Base-by-base conservation (phyloP, 208 protist species). In the Acanthamoeba lenticulata region DNA sequence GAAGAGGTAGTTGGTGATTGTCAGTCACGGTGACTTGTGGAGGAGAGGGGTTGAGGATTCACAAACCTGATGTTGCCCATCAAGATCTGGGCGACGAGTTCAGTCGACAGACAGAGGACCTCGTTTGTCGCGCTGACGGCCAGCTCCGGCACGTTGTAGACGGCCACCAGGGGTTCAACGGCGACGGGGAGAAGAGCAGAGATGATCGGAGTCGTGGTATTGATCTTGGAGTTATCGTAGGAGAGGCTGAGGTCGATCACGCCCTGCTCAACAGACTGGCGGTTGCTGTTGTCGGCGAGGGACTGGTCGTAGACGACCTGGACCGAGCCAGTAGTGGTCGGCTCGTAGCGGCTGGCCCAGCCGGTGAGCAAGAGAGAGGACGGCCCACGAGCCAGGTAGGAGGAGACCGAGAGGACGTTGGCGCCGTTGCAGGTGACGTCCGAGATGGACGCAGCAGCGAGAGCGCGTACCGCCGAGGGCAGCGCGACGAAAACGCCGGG, bases 121-220 rank as follows among this genome's bases (percentile, higher is more conserved):
- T 42, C 24, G 67, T 27, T 9, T 4, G 67, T 77, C 34, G 24
- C 29, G 29, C 34, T 27, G 4, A 36, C 15, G 29, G 32, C 13
- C 11, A 77, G 9, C 67, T 77, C 34, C 24, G 67, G 67, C 34
- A 77, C 67, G 67, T 77, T 77, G 67, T 77, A 77, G 67, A 42
- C 29, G 36, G 67, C 67, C 67, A 77, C 67, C 29, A 77, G 67
- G 67, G 67, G 7, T 24, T 77, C 67, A 4, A 32, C 67, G 36
- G 67, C 67, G 36, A 77, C 32, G 36, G 67, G 67, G 32, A 77
- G 11, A 21, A 21, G 52, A 60, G 21, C 40, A 34, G 36, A 34
- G 67, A 19, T 34, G 24, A 44, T 77, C 27, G 55, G 5, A 17
- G 40, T 42, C 17, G 17, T 77, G 0, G 21, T 32, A 32, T 77